A percentile compares a stretch with the other conserved stretches of the same genome.
phyloP scores from a whole-genome alignment of 495 filamentous ascomycete species.

The Pseudomonodictys pantanalensis region DNA sequence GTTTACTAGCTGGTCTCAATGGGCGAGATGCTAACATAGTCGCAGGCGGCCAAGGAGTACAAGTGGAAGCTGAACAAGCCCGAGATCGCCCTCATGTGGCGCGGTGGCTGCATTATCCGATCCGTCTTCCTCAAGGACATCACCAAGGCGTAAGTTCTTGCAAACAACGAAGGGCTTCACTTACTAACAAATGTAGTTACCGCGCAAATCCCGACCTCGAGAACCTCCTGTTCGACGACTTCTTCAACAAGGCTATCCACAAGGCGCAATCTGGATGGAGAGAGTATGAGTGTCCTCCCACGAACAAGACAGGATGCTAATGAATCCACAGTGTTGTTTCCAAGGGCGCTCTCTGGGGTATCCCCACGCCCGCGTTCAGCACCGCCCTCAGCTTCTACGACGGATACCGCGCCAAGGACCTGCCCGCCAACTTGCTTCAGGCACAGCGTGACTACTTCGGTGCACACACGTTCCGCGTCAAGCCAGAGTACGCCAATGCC shows the following conservation, averaged over 20 bases:
- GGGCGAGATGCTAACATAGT: background rate
- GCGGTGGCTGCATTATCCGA: slow-evolving; percentile 99
- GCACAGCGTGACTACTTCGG: slow-evolving; percentile 99
- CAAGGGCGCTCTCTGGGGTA: slow-evolving; percentile 88
- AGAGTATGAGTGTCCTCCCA: slow-evolving; percentile 47
- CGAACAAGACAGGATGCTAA: background rate
- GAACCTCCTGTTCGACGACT: slow-evolving; percentile 97
- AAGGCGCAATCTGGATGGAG: slow-evolving; percentile 94
- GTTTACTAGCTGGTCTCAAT: slow-evolving; percentile 28
- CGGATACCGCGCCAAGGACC: slow-evolving; percentile 89
- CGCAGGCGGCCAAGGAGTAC: slow-evolving; percentile 88
- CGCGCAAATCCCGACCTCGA: slow-evolving; percentile 91
- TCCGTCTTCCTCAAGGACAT: slow-evolving; percentile 99
- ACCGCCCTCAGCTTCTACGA: slow-evolving; percentile 98
- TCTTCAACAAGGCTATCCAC: slow-evolving; percentile 99
- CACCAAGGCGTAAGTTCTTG: slow-evolving; percentile 62
- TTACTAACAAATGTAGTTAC: slow-evolving; percentile 50
- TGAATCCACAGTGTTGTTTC: slow-evolving; percentile 57
- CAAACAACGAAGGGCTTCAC: background rate
- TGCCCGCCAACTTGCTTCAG: slow-evolving; percentile 96
- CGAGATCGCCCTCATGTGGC: slow-evolving; percentile 99
- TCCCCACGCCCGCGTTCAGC: slow-evolving; percentile 92
- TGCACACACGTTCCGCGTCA: slow-evolving; percentile 85
- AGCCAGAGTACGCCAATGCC: slow-evolving; percentile 68
- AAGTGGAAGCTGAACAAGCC: slow-evolving; percentile 99